A percentile compares a stretch with the other conserved stretches of the same genome.
These are phyloP conservation scores for Penicillium diatomitis DNA, from an alignment of 495 filamentous ascomycete species.

Conservation along the genomic window DNA sequence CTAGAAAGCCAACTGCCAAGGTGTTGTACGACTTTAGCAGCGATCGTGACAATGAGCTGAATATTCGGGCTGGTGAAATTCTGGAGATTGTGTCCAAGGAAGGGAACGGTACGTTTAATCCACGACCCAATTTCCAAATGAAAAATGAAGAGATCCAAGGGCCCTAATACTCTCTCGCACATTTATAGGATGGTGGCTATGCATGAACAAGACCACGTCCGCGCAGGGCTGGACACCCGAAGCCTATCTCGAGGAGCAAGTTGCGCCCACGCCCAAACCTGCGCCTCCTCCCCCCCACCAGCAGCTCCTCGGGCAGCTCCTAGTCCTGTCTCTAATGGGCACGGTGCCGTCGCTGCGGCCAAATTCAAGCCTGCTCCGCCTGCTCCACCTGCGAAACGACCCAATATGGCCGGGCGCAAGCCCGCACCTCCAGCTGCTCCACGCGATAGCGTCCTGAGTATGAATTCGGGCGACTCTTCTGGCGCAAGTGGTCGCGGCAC, in stretches of 20 bases:
- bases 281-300: conserved; percentile 52
- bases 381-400: conserved; percentile 81
- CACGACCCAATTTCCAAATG: neutral
- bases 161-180: conserved; percentile 13
- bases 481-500: conserved; percentile 60
- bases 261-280: conserved; percentile 39
- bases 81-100: conserved; percentile 85
- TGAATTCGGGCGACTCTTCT: conserved; percentile 52
- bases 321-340: conserved; percentile 40
- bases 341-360: conserved; percentile 39
- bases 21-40: conserved; percentile 85
- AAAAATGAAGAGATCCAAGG: neutral
- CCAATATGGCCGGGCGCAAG: conserved; percentile 55
- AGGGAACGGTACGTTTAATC: conserved; percentile 62
- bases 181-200: conserved; percentile 83
- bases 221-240: conserved; percentile 88
- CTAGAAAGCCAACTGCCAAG: conserved; percentile 67
- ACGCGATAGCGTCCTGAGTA: conserved; percentile 63
- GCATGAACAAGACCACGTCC: conserved; percentile 51
- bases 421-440: conserved; percentile 53
- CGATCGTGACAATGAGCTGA: conserved; percentile 68
- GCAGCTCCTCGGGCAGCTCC: conserved; percentile 40
- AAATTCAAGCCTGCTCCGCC: conserved; percentile 68
- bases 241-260: conserved; percentile 76
- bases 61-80: conserved; percentile 65